Evolutionary conservation across 1,139 yeast genomes (phyloP).

Genomic region (Candida albicans): DNA sequence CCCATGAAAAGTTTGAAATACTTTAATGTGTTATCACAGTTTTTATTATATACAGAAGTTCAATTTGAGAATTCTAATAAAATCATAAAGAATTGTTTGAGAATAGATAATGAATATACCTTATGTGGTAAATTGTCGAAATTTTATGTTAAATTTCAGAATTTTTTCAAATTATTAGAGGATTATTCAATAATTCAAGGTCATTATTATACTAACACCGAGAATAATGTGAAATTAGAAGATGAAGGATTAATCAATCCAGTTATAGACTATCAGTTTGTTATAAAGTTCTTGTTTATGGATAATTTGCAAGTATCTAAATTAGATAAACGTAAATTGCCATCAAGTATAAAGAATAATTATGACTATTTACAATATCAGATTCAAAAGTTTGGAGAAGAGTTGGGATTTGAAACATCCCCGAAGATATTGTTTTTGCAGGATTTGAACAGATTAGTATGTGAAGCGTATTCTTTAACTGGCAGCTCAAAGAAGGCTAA

Average conservation of each 20-base stretch:
- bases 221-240: constrained; percentile 10
- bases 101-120: constrained; percentile 65
- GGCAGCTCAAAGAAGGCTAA: constrained; percentile 28
- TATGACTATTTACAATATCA: constrained; percentile 33
- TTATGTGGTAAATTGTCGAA: constrained; percentile 55
- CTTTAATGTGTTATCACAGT: constrained; percentile 35
- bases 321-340: constrained; percentile 29
- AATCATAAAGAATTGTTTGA: constrained; percentile 59
- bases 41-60: constrained; percentile 49
- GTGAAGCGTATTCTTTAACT: constrained; percentile 46
- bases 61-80: constrained; percentile 53
- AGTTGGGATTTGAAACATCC: constrained; percentile 14
- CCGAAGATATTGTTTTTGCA: constrained; percentile 18
- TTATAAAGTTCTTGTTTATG: constrained; percentile 25
- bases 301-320: constrained; percentile 33
- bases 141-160: constrained; percentile 34
- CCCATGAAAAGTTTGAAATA: constrained; percentile 34
- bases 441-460: constrained; percentile 42
- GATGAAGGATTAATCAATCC: constrained; percentile 18
- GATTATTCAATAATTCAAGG: constrained; percentile 41
- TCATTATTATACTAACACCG: constrained; percentile 30
- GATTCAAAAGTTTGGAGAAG: constrained; percentile 21
- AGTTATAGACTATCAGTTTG: constrained; percentile 26
- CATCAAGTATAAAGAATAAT: constrained; percentile 26
- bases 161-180: constrained; percentile 40